A percentile compares a stretch with the other conserved stretches of the same genome.
These are phyloP conservation scores for Exophiala aquamarina DNA, from an alignment of 2,329 filamentous ascomycete species.

Conservation along the genomic window DNA sequence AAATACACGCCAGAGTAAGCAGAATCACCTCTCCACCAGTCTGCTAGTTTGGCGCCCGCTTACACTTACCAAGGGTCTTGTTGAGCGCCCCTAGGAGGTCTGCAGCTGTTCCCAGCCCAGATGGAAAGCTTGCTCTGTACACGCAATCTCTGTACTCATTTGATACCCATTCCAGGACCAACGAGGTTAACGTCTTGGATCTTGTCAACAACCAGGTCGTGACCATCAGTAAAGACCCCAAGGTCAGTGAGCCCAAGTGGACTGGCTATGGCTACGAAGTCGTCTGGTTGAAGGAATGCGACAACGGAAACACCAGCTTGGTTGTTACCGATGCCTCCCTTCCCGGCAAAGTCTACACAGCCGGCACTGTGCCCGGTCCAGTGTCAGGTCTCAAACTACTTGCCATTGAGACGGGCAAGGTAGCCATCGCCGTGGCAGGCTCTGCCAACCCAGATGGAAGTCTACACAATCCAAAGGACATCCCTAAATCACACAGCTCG, in stretches of 20 bases:
- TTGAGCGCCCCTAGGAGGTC: conserved; percentile 48
- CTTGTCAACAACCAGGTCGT: conserved; percentile 41
- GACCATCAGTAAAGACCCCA: conserved; percentile 45
- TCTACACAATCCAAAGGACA: conserved; percentile 51
- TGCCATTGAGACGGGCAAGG: conserved; percentile 40
- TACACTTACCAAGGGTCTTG: conserved; percentile 38
- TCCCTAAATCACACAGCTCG: conserved; percentile 45
- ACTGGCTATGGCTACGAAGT: conserved; percentile 43
- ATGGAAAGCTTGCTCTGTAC: conserved; percentile 48
- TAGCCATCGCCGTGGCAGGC: conserved; percentile 48
- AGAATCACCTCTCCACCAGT: background rate
- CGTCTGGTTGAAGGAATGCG: conserved; percentile 45
- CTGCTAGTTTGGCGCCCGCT: background rate
- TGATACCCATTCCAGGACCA: conserved; percentile 47
- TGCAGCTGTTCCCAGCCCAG: conserved; percentile 44
- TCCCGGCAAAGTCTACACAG: conserved; percentile 42
- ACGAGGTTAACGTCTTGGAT: conserved; percentile 47
- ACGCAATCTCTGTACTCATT: conserved; percentile 52
- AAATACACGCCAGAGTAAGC: conserved; percentile 24
- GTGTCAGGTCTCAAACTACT: conserved; percentile 48
- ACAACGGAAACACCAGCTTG: conserved; percentile 48
- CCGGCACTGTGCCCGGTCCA: conserved; percentile 46
- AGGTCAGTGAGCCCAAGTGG: conserved; percentile 48
- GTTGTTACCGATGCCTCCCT: conserved; percentile 44
- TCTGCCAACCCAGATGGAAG: conserved; percentile 49